Evolutionary conservation across 257 asterid species (phyloP), one percentile per base, ranked within the genome.

Genomic region (Solanum corneliomulleri): DNA sequence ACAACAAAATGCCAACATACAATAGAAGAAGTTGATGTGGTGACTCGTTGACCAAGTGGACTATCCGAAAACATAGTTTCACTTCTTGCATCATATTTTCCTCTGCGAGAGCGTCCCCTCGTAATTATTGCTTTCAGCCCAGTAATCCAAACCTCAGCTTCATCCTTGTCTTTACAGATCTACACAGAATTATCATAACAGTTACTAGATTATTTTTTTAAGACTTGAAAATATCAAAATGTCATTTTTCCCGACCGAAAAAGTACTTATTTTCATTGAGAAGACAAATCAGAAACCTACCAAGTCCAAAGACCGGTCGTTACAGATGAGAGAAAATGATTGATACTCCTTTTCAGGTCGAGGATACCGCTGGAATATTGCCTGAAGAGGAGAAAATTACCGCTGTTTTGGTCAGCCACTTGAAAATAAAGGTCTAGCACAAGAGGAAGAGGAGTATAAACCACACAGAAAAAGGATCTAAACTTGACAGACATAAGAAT

Each of bases 261-360:
- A 21, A 29, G 29, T 8, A 84, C 64, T 78, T 25, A 44, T 66
- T 31, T 16, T 84, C 64, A 84, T 44, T 68, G 27, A 66, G 86
- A 62, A 87, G 85, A 87, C 87, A 23, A 89, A 58, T 41, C 58
- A 89, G 82, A 90, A 89, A 91, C 97, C 91, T 89, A 95, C 99
- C 99, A 96, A 89, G 92, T 96, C 99, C 88, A 96, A 91, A 78
- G 99, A 94, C 87, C 98, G 92, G 71, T 95, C 98, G 35, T 86
- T 91, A 82, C 93, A 92, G 90, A 95, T 93, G 45, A 95, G 98
- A 82, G 99, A 96, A 91, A 96, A 94, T 85, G 99, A 96, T 85
- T 95, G 98, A 90, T 96, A 96, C 88, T 96, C 99, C 94, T 96
- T 96, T 89, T 96, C 98, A 58, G 99, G 99, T 27, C 98, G 95